Base-by-base conservation (phyloP, 2,329 filamentous ascomycete species). In the Bipolaris cookei region DNA sequence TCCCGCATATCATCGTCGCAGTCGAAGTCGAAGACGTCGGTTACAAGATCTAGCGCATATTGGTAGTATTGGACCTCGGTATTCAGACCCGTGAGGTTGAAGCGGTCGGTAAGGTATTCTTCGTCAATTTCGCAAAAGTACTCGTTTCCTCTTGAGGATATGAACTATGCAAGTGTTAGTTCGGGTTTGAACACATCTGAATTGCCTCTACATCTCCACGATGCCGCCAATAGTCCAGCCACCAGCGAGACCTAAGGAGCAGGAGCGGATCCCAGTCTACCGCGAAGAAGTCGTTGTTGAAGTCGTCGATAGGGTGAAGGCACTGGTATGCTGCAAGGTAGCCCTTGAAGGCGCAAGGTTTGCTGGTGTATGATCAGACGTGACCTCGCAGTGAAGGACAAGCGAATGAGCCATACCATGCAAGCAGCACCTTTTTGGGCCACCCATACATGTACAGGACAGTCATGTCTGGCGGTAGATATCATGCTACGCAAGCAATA, bases 61-160 rank as follows among this genome's bases (percentile, higher is more conserved):
- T 99, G 95, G 73, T 99, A 99, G 82, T 98, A 97, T 73, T 97
- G 91, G 13, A 99, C 95, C 76, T 99, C 95, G 34, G 92, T 94
- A 79, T 98, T 97, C 48, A 99, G 86, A 35, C 95, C 95, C 0
- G 95, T 99, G 60, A 99, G 83, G 80, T 99, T 99, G 85, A 99
- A 99, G 48, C 95, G 89, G 77, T 99, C 95, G 49, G 93, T 98
- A 44, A 99, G 85, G 78, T 99, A 99, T 72, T 99, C 95, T 77
- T 99, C 95, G 78, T 99, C 95, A 71, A 99, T 98, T 76, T 99
- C 95, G 85, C 95, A 99, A 73, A 98, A 99, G 80, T 99, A 99
- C 77, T 99, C 95, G 79, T 99, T 98, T 65, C 95, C 95, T 54
- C 95, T 87, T 5, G 93, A 97, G 4, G 94, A 97, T 71, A 98